phyloP scores from a whole-genome alignment of 75 land plant genomes.

The Pinus taeda region DNA sequence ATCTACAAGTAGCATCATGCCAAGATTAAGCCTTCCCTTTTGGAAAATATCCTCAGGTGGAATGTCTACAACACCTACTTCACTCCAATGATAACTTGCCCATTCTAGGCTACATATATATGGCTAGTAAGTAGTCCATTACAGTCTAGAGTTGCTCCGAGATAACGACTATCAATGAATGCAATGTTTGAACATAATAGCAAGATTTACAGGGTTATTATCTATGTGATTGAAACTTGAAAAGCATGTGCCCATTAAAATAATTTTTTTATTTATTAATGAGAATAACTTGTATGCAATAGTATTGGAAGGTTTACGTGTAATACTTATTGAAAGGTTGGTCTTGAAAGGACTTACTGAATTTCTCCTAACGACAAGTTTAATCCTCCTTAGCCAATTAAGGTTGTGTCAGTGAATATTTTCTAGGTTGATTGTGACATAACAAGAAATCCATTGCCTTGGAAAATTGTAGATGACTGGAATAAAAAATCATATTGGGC shows the following conservation, averaged over 20 bases:
- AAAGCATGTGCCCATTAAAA: neutral
- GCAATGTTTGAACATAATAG: constrained; percentile 11
- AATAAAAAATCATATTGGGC: too few relatives aligned
- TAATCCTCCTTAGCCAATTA: too few relatives aligned
- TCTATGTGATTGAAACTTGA: neutral
- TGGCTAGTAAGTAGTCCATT: constrained; percentile 98
- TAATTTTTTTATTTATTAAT: neutral
- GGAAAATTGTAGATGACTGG: too few relatives aligned
- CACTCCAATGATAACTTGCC: constrained; percentile 96
- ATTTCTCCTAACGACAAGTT: too few relatives aligned
- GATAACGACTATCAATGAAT: constrained; percentile 98
- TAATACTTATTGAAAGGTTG: too few relatives aligned
- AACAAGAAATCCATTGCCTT: too few relatives aligned
- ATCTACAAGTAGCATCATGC: constrained; percentile 99
- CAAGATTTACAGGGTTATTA: neutral
- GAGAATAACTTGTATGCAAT: too few relatives aligned
- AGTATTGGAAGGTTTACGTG: too few relatives aligned
- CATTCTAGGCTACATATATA: constrained; percentile 84
- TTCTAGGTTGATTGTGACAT: too few relatives aligned
- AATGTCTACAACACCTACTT: constrained; percentile 97
- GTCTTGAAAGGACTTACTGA: too few relatives aligned
- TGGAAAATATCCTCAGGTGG: constrained; percentile 78
- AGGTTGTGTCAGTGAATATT: too few relatives aligned
- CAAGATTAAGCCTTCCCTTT: constrained; percentile 97
- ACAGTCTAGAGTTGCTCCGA: constrained; percentile 96